phyloP scores from a whole-genome alignment of 164 flowering plant species.

The Dillenia turbinata region DNA sequence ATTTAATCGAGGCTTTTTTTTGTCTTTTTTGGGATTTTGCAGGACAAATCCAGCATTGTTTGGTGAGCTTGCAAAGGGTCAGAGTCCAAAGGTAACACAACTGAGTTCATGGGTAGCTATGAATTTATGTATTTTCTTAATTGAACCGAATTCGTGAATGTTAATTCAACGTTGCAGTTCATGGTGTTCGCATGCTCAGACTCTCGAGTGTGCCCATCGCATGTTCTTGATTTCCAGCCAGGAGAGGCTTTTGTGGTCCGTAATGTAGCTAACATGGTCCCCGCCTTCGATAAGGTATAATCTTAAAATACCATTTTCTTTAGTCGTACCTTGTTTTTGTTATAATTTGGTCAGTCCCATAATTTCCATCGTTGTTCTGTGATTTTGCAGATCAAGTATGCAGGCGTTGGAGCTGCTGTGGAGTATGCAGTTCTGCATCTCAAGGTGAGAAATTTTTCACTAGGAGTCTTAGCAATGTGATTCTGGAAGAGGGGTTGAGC shows the following conservation, averaged over 20 bases:
- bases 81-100: conserved; percentile 76
- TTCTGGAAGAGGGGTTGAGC: background rate
- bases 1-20: background rate
- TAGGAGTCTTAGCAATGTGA: background rate
- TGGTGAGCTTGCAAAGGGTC: conserved; percentile 79
- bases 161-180: conserved; percentile 23
- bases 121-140: too few relatives aligned
- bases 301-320: too few relatives aligned
- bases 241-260: conserved; percentile 55
- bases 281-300: conserved; percentile 18
- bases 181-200: conserved; percentile 60
- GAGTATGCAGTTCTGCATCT: conserved; percentile 56
- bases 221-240: conserved; percentile 46
- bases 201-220: conserved; percentile 53
- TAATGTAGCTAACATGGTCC: conserved; percentile 51
- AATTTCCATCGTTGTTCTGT: background rate
- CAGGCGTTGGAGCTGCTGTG: conserved; percentile 47
- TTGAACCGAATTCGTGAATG: background rate
- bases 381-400: conserved; percentile 21
- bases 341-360: too few relatives aligned
- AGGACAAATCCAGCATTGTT: conserved; percentile 69
- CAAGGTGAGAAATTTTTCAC: conserved; percentile 23
- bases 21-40: conserved; percentile 14
- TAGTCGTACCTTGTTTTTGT: too few relatives aligned
- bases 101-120: too few relatives aligned